Base-by-base conservation (phyloP, 2,329 filamentous ascomycete genomes). In the Epichloe sp. region DNA sequence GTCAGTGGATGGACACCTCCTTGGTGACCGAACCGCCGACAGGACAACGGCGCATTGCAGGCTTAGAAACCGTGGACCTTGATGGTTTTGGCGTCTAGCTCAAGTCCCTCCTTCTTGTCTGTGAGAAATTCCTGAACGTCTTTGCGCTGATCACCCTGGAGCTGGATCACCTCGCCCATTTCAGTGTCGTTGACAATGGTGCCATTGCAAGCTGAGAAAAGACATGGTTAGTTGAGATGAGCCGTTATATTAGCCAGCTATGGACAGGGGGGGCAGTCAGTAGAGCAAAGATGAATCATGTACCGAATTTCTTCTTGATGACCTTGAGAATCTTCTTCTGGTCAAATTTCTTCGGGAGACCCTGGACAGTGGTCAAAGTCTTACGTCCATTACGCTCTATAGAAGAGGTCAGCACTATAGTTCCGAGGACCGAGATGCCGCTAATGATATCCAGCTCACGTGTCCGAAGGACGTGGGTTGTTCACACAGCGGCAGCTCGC, bases 381-480 rank as follows among this genome's bases (percentile, higher is more conserved):
- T 98, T 98, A 74, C 93, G 93, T 83, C 93, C 93, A 97, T 98
- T 98, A 77, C 93, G 93, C 78, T 98, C 91, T 97, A 71, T 36
- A 46, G 21, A 12, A 52, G 48, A 57, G 53, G 69, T 80, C 62
- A 79, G 75, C 52, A 55, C 45, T 45, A 48, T 26, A 3, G n/a
- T 23, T 31, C 6, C 3, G 37, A 44, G 31, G 31, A 42, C 17
- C 12, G 44, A 26, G 17, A 31, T 35, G 21, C 15, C 19, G 41
- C 35, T 19, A 3, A 12, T 47, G 10, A 37, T 21, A 5, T 10
- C 26, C 43, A 42, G 42, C 52, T 53, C 55, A 50, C 42, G 51
- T 55, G 21, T 14, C 23, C 4, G 23, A 44, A 40, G 4, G 40
- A 14, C 10, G 35, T 19, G 37, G 36, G 31, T 43, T n/a, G 15